phyloP scores from a whole-genome alignment of 1,284 basidiomycete genomes.

The Ganoderma resinaceum region DNA sequence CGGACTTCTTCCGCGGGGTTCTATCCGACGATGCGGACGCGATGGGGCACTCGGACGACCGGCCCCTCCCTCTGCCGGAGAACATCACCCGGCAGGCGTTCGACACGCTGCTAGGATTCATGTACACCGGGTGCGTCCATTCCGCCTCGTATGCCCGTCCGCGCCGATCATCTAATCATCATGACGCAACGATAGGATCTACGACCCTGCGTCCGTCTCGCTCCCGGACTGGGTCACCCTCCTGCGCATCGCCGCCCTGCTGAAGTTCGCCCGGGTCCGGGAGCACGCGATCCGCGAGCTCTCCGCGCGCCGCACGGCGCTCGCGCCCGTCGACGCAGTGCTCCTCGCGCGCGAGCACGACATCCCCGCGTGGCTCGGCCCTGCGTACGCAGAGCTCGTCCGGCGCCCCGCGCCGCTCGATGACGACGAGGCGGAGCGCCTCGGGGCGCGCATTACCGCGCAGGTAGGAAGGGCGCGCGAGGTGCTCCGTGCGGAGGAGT shows the following conservation, averaged over 20 bases:
- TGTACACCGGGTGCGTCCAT: conserved; percentile 42
- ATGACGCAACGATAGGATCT: conserved; percentile 34
- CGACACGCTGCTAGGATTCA: conserved; percentile 43
- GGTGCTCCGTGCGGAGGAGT: conserved; percentile 33
- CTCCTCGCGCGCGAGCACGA: conserved; percentile 47
- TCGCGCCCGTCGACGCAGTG: conserved; percentile 45
- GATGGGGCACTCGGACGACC: conserved; percentile 39
- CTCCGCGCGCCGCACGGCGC: conserved; percentile 30
- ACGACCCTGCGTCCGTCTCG: conserved; percentile 35
- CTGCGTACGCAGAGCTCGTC: conserved; percentile 48
- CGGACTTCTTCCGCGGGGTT: conserved; percentile 43
- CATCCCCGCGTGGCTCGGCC: conserved; percentile 46
- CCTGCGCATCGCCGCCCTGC: conserved; percentile 44
- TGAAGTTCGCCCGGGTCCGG: conserved; percentile 43
- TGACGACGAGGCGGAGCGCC: conserved; percentile 44
- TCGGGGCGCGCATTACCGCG: conserved; percentile 40
- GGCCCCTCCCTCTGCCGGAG: conserved; percentile 38
- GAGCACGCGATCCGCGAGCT: conserved; percentile 42
- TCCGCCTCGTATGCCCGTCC: neutral
- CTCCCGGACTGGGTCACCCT: conserved; percentile 44
- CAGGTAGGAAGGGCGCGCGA: conserved; percentile 34
- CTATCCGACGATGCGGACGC: conserved; percentile 29
- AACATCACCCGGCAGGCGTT: conserved; percentile 40
- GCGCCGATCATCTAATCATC: neutral
- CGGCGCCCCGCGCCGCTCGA: conserved; percentile 42